Evolutionary conservation across 495 filamentous ascomycete genomes (phyloP).

Genomic region (Cudoniella acicularis): DNA sequence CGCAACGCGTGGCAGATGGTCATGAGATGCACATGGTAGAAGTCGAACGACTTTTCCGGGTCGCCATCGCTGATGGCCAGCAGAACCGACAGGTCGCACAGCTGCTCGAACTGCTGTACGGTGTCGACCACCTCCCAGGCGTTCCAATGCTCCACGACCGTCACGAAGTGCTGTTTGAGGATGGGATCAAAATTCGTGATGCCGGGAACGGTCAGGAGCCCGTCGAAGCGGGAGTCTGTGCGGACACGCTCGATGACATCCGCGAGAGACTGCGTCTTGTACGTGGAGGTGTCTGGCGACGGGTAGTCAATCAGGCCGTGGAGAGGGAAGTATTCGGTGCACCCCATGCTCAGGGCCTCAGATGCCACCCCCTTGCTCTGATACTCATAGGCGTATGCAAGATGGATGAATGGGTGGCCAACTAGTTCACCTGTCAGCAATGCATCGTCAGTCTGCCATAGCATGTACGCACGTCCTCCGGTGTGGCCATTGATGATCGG

Average conservation of each 20-base stretch:
- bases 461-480: background rate
- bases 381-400: background rate
- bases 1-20: background rate
- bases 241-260: background rate
- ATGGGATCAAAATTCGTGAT: background rate
- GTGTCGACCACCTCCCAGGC: background rate
- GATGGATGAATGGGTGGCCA: background rate
- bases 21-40: background rate
- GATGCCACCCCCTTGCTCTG: background rate
- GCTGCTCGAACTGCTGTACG: background rate
- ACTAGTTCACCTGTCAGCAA: background rate
- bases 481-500: background rate
- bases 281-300: background rate
- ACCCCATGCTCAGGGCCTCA: background rate
- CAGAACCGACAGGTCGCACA: background rate
- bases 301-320: background rate
- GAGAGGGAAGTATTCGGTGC: background rate
- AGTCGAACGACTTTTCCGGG: background rate
- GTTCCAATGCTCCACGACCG: background rate
- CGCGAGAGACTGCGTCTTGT: background rate
- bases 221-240: background rate
- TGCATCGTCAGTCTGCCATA: background rate
- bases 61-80: background rate
- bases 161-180: background rate
- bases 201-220: background rate